phyloP scores from a whole-genome alignment of 805 yeast species.

The Starmerella floricola region DNA sequence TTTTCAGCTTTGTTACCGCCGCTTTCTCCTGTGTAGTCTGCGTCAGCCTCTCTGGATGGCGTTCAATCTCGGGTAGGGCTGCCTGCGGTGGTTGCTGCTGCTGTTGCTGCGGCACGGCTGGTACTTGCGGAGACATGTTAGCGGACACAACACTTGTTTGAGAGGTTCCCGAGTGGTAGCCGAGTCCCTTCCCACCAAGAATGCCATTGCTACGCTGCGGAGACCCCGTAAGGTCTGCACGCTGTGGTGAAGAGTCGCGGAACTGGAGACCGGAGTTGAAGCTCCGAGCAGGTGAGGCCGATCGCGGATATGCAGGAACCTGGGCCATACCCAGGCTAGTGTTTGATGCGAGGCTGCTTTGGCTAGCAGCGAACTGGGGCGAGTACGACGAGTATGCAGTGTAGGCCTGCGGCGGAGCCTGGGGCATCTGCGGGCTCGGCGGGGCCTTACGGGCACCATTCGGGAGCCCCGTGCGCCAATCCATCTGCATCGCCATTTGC shows the following conservation, averaged over 20 bases:
- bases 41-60: constrained; percentile 71
- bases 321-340: constrained; percentile 10
- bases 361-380: constrained; percentile 18
- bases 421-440: constrained; percentile 4
- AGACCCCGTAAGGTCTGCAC: constrained; percentile 6
- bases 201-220: constrained; percentile 7
- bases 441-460: background rate
- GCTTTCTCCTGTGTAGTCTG: constrained; percentile 70
- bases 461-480: background rate
- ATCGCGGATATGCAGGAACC: constrained; percentile 7
- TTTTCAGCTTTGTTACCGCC: constrained; percentile 64
- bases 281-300: constrained; percentile 14
- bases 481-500: background rate
- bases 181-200: constrained; percentile 4
- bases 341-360: constrained; percentile 12
- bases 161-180: constrained; percentile 15
- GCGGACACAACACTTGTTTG: constrained; percentile 14
- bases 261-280: constrained; percentile 17
- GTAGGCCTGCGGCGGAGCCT: constrained; percentile 12
- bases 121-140: constrained; percentile 5
- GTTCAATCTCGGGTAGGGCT: constrained; percentile 35
- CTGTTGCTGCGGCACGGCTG: constrained; percentile 1
- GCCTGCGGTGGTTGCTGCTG: constrained; percentile 1
- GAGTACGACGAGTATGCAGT: constrained; percentile 13
- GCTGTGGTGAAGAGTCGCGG: constrained; percentile 13